Conservation (phyloP, 768 basidiomycete species). For the Termitomyces eurrhizus region DNA sequence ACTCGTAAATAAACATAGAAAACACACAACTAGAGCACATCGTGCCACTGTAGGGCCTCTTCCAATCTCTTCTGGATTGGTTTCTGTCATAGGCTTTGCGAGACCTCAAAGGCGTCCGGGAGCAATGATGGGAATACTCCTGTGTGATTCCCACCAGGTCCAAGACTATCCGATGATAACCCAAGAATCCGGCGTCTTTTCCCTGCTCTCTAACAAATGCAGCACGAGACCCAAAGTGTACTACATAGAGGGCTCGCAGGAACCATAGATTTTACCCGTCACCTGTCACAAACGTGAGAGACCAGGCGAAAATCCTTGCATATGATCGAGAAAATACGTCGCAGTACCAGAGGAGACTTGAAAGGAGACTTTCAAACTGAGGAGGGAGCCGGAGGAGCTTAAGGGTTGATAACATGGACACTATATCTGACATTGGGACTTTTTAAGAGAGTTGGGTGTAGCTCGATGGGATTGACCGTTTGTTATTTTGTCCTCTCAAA, state of each 20-base stretch:
- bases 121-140: slow-evolving; percentile 5
- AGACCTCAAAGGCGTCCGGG: slow-evolving; percentile 2
- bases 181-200: slow-evolving; percentile 4
- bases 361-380: not conserved
- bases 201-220: not conserved
- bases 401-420: slow-evolving; percentile 3
- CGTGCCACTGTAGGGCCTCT: slow-evolving; percentile 9
- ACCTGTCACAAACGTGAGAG: not conserved
- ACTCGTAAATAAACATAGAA: slow-evolving; percentile 6
- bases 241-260: slow-evolving; percentile 1
- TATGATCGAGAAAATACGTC: not conserved
- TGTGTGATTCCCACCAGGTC: not conserved
- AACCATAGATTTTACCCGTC: slow-evolving; percentile 5
- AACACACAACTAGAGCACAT: slow-evolving; percentile 8
- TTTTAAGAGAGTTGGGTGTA: not conserved
- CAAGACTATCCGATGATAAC: slow-evolving; percentile 8
- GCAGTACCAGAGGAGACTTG: slow-evolving; percentile 4
- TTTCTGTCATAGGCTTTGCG: not conserved
- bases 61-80: slow-evolving; percentile 3
- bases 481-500: not conserved
- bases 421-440: slow-evolving; percentile 1
- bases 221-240: slow-evolving; percentile 5
- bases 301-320: slow-evolving; percentile 14
- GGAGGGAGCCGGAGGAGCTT: not conserved
- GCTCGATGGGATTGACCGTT: slow-evolving; percentile 4